phyloP scores from a whole-genome alignment of 2,329 filamentous ascomycete species.

The Pseudodiploospora longispora region DNA sequence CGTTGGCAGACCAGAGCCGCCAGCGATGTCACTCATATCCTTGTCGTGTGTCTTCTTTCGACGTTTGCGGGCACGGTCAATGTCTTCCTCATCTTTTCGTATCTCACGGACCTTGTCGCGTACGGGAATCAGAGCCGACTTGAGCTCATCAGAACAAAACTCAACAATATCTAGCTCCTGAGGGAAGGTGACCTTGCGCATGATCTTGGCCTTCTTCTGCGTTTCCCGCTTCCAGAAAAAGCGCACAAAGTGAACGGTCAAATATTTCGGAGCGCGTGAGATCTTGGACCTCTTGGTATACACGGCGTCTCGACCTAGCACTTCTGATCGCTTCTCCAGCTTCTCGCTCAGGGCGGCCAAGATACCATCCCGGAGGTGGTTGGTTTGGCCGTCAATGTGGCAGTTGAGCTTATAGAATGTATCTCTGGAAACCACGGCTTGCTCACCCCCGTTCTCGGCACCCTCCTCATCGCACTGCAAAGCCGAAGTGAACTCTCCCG shows the following conservation, averaged over 20 bases:
- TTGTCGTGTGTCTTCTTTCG: slow-evolving; percentile 60
- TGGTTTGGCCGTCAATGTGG: slow-evolving; percentile 80
- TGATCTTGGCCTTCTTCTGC: slow-evolving; percentile 98
- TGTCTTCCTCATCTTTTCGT: slow-evolving; percentile 88
- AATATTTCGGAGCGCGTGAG: slow-evolving; percentile 82
- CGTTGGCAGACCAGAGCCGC: slow-evolving; percentile 39
- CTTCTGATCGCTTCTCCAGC: slow-evolving; percentile 80
- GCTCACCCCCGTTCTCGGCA: slow-evolving; percentile 67
- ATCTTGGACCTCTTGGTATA: slow-evolving; percentile 94
- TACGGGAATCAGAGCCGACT: slow-evolving; percentile 77
- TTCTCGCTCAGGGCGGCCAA: slow-evolving; percentile 74
- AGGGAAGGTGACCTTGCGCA: slow-evolving; percentile 96
- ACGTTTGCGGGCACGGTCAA: slow-evolving; percentile 84
- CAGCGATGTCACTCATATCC: slow-evolving; percentile 36
- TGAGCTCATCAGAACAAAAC: slow-evolving; percentile 88
- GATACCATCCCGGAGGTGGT: slow-evolving; percentile 86
- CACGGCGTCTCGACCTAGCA: slow-evolving; percentile 65
- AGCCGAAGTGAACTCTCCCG: slow-evolving; percentile 68
- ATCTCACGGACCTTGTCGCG: slow-evolving; percentile 93
- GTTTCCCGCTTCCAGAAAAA: slow-evolving; percentile 97
- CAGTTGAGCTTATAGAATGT: slow-evolving; percentile 89
- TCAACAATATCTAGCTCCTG: slow-evolving; percentile 88
- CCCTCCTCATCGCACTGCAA: slow-evolving; percentile 78
- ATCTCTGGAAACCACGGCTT: slow-evolving; percentile 59
- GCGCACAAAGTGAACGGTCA: slow-evolving; percentile 93